Conservation (phyloP, 2,329 filamentous ascomycete genomes). For the Raffaelea albimanens region DNA sequence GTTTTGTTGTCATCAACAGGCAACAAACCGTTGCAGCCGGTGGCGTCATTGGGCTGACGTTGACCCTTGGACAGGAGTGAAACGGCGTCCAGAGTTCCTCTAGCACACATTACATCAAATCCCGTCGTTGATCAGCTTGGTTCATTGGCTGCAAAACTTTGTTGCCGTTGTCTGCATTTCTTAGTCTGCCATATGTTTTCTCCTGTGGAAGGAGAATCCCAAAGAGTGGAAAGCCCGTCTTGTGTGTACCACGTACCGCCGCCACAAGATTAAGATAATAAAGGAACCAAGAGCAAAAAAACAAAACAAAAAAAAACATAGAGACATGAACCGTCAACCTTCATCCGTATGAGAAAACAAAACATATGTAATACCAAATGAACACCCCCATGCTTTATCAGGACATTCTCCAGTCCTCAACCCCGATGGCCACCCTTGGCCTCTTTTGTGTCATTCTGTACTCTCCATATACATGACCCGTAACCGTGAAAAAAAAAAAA, state of each 20-base stretch:
- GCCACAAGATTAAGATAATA: background rate
- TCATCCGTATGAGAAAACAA: background rate
- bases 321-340: too few species aligned
- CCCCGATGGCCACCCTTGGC: background rate
- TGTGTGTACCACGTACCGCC: too few species aligned
- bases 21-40: too few species aligned
- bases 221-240: background rate
- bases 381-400: background rate
- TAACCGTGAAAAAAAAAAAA: background rate
- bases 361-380: background rate
- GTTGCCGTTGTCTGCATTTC: background rate
- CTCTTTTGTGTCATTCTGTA: background rate
- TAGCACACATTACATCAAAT: too few species aligned
- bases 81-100: too few species aligned
- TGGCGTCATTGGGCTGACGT: too few species aligned
- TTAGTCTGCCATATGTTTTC: background rate
- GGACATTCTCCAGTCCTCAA: background rate
- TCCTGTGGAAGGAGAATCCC: background rate
- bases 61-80: too few species aligned
- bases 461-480: background rate
- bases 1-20: too few species aligned
- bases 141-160: background rate
- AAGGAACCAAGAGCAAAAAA: background rate
- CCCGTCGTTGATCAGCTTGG: too few species aligned
- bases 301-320: background rate